phyloP scores from a whole-genome alignment of 257 asterid species.

The Salvia splendens region DNA sequence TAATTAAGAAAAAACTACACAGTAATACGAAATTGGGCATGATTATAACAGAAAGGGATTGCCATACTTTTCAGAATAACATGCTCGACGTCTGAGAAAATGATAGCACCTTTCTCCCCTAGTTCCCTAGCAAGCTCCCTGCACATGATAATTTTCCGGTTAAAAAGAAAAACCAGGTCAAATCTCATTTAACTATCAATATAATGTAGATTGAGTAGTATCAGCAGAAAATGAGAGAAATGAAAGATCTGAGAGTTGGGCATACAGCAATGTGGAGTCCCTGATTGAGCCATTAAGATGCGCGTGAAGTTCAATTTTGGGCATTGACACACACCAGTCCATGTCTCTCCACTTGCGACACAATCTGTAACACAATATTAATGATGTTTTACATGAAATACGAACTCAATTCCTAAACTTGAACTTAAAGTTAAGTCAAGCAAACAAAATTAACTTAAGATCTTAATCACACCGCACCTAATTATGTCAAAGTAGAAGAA shows the following conservation, averaged over 20 bases:
- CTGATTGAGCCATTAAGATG: conserved; percentile 95
- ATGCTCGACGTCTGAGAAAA: conserved; percentile 70
- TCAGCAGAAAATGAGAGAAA: neutral
- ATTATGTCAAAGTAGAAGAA: no score
- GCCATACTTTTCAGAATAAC: conserved; percentile 71
- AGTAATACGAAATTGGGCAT: neutral
- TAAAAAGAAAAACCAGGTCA: conserved; percentile 10
- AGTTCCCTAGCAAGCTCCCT: conserved; percentile 86
- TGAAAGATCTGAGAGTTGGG: neutral
- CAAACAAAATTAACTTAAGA: no score
- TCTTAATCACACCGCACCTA: no score
- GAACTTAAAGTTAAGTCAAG: no score
- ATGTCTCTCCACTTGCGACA: conserved; percentile 34
- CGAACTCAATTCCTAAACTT: no score
- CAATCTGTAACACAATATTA: neutral
- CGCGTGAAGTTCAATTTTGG: conserved; percentile 85
- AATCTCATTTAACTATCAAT: neutral
- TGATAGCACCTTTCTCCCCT: conserved; percentile 61
- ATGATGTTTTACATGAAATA: no score
- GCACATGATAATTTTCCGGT: conserved; percentile 31
- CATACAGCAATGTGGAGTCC: conserved; percentile 79
- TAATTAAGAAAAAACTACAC: neutral
- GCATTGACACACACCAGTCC: conserved; percentile 81
- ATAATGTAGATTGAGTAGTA: neutral
- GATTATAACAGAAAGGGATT: neutral